phyloP scores from a whole-genome alignment of 768 basidiomycete species.

The Asterophora lycoperdoides region DNA sequence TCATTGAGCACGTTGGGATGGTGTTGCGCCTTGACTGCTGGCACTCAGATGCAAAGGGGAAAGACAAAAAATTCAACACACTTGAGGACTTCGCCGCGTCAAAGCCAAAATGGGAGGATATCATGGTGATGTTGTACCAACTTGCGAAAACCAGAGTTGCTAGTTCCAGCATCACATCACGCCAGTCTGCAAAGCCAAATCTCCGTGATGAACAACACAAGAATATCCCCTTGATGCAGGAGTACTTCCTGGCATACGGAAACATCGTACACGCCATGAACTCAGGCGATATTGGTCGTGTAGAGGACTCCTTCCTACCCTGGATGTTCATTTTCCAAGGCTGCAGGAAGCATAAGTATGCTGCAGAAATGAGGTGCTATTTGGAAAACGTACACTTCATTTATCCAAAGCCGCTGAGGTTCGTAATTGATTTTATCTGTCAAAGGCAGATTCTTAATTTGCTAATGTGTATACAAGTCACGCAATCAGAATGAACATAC shows the following conservation, averaged over 20 bases:
- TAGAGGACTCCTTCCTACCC: constrained; percentile 8
- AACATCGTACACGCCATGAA: too few species aligned
- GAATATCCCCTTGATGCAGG: too few species aligned
- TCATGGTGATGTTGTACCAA: too few species aligned
- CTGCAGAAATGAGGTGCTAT: constrained; percentile 10
- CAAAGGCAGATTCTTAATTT: not conserved
- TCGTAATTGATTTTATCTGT: not conserved
- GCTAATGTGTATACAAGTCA: too few species aligned
- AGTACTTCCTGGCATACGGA: constrained; percentile 36
- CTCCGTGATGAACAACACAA: too few species aligned
- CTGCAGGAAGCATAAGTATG: constrained; percentile 17
- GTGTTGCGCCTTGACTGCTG: constrained; percentile 27
- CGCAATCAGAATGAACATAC: constrained; percentile 27
- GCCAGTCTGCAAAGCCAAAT: too few species aligned
- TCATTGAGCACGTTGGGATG: constrained; percentile 27
- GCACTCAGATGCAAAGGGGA: too few species aligned
- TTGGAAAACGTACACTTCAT: constrained; percentile 12
- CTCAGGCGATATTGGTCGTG: constrained; percentile 12
- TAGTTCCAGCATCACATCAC: too few species aligned
- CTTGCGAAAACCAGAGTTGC: too few species aligned
- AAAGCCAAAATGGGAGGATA: constrained; percentile 20
- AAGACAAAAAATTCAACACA: too few species aligned
- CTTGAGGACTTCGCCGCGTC: constrained; percentile 27
- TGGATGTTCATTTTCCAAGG: constrained; percentile 15
- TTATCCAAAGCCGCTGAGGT: constrained; percentile 12